A percentile compares a stretch with the other conserved stretches of the same genome.
Conservation (phyloP, 2,329 filamentous ascomycete species). For the Fusarium nelsonii region DNA sequence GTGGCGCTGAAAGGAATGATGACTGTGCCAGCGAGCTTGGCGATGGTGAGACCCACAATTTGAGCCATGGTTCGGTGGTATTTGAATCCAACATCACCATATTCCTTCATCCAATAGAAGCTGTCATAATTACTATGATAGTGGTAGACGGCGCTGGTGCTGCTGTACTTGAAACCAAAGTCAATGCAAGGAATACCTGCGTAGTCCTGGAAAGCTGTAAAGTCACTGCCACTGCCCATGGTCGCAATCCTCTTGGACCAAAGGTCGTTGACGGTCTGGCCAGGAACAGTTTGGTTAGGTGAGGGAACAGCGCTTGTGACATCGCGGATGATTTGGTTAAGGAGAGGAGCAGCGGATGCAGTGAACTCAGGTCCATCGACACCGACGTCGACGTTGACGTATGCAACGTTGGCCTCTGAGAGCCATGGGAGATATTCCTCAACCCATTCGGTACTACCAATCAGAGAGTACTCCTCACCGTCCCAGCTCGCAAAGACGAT, state of each 20-base stretch:
- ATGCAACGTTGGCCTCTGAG: slow-evolving; percentile 77
- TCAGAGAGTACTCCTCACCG: slow-evolving; percentile 85
- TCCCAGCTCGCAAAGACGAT: slow-evolving; percentile 91
- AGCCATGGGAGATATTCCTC: slow-evolving; percentile 91
- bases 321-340: slow-evolving; percentile 79
- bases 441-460: slow-evolving; percentile 93
- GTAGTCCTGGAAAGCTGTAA: slow-evolving; percentile 80
- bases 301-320: slow-evolving; percentile 73
- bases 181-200: slow-evolving; percentile 76
- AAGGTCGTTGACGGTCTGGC: slow-evolving; percentile 77
- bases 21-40: slow-evolving; percentile 70
- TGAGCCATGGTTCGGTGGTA: slow-evolving; percentile 77
- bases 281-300: slow-evolving; percentile 79
- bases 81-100: slow-evolving; percentile 75
- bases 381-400: slow-evolving; percentile 87
- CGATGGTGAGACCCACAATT: slow-evolving; percentile 71
- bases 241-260: slow-evolving; percentile 73
- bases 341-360: slow-evolving; percentile 77
- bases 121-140: slow-evolving; percentile 95
- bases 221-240: slow-evolving; percentile 80
- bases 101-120: slow-evolving; percentile 88
- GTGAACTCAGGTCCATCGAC: slow-evolving; percentile 73
- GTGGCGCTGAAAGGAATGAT: slow-evolving; percentile 73
- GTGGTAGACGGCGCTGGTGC: slow-evolving; percentile 72
- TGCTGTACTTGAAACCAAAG: slow-evolving; percentile 66